Conservation (phyloP, 2,329 filamentous ascomycete species). For the Berkeleyomyces rouxiae region DNA sequence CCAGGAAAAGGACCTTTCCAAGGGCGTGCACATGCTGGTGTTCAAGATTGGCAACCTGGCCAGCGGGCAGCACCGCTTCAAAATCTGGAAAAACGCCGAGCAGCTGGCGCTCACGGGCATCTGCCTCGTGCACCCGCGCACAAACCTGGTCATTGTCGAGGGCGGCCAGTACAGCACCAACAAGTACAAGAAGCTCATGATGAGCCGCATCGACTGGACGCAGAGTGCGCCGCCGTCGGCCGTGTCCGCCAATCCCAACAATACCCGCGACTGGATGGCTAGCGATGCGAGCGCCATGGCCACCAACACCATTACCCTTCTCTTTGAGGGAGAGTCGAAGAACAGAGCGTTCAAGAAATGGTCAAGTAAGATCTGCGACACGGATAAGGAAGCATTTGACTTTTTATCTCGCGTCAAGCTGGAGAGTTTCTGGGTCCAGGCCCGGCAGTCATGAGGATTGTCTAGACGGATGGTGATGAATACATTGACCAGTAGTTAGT, state of each 20-base stretch:
- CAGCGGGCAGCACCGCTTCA: conserved; percentile 86
- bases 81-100: conserved; percentile 82
- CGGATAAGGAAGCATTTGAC: conserved; percentile 75
- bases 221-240: conserved; percentile 61
- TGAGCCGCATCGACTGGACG: conserved; percentile 86
- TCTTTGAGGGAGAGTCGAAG: conserved; percentile 87
- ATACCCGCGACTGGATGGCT: conserved; percentile 58
- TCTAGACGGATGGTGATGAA: neutral
- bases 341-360: conserved; percentile 69
- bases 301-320: conserved; percentile 61
- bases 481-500: neutral
- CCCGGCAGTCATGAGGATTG: conserved; percentile 4
- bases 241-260: conserved; percentile 42
- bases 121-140: conserved; percentile 79
- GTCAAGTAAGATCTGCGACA: conserved; percentile 81
- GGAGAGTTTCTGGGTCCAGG: conserved; percentile 67
- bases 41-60: conserved; percentile 82
- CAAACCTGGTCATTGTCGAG: conserved; percentile 82
- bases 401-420: conserved; percentile 66
- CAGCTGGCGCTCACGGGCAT: conserved; percentile 74
- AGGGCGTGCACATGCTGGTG: conserved; percentile 71
- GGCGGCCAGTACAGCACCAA: conserved; percentile 70
- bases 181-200: conserved; percentile 82
- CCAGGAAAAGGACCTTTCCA: conserved; percentile 73
- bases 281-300: conserved; percentile 69